Evolutionary conservation across 805 yeast species (phyloP).

Genomic region (Hanseniaspora jakobsenii): DNA sequence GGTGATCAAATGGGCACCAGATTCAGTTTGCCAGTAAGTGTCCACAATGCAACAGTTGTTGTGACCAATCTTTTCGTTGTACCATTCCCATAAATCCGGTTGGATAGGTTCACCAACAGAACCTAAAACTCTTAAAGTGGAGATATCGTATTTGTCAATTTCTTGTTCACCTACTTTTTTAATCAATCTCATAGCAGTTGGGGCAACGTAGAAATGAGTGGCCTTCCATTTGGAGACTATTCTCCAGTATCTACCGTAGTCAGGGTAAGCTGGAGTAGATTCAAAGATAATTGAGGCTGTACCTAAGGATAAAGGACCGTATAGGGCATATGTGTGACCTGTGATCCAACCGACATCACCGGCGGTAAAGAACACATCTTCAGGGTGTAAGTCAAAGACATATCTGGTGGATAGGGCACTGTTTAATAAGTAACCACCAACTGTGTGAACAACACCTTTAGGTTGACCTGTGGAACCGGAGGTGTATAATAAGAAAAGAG

Average conservation of each 20-base stretch:
- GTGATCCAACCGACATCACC: slow-evolving; percentile 99
- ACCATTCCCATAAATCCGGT: slow-evolving; percentile 98
- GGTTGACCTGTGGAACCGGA: slow-evolving; percentile 98
- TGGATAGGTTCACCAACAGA: slow-evolving; percentile 99
- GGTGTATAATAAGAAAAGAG: slow-evolving; percentile 86
- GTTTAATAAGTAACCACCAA: slow-evolving; percentile 89
- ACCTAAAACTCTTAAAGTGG: slow-evolving; percentile 83
- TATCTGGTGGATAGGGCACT: slow-evolving; percentile 86
- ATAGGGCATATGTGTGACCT: slow-evolving; percentile 90
- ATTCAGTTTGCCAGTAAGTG: slow-evolving; percentile 98
- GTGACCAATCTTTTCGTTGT: slow-evolving; percentile 82
- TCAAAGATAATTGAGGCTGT: slow-evolving; percentile 88
- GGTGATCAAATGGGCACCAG: slow-evolving; percentile 89
- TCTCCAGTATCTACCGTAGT: slow-evolving; percentile 92
- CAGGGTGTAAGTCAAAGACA: slow-evolving; percentile 82
- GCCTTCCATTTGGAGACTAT: slow-evolving; percentile 84
- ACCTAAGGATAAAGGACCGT: slow-evolving; percentile 84
- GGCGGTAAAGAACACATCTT: slow-evolving; percentile 85
- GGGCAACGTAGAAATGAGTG: slow-evolving; percentile 95
- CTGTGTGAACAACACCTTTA: slow-evolving; percentile 91
- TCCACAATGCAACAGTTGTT: slow-evolving; percentile 82
- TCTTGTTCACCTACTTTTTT: slow-evolving; percentile 78
- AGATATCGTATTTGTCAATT: slow-evolving; percentile 68
- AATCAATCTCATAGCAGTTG: slow-evolving; percentile 89
- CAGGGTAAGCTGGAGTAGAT: slow-evolving; percentile 96